A percentile compares a stretch with the other conserved stretches of the same genome.
These are phyloP conservation scores for Picea abies DNA, from an alignment of 83 land plant genomes.

Conservation along the genomic window DNA sequence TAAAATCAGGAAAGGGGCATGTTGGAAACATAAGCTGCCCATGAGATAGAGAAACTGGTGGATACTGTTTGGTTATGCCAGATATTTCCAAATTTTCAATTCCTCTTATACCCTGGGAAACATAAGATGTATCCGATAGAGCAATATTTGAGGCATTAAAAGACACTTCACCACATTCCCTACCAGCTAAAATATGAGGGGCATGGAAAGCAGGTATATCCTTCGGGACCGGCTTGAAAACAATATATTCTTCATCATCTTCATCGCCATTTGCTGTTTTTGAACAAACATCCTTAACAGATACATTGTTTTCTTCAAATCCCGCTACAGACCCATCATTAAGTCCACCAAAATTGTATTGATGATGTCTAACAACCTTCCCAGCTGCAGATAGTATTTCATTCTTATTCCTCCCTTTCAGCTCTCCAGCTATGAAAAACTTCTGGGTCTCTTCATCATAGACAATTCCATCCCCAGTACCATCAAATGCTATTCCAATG, in stretches of 20 bases:
- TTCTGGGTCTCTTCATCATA: constrained; percentile 31
- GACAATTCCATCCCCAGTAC: constrained; percentile 31
- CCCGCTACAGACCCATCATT: not conserved
- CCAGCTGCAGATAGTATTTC: not conserved
- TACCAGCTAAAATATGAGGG: not conserved
- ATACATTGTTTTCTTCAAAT: not conserved
- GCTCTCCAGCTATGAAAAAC: constrained; percentile 37
- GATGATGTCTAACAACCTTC: not conserved
- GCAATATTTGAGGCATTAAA: not conserved
- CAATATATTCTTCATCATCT: constrained; percentile 51
- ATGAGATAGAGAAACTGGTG: not conserved
- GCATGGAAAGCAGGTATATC: not conserved
- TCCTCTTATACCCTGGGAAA: not conserved
- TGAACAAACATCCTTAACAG: constrained; percentile 19
- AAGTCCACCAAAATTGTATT: not conserved
- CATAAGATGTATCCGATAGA: not conserved
- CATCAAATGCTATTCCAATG: constrained; percentile 37
- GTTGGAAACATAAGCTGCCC: not conserved
- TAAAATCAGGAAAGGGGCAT: not conserved
- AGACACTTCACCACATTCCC: constrained; percentile 11
- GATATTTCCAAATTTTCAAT: constrained; percentile 7
- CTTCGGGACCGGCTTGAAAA: constrained; percentile 41
- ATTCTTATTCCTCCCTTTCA: constrained; percentile 6
- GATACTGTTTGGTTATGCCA: not conserved
- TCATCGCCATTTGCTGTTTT: constrained; percentile 24